These are phyloP conservation scores for Bipolaris cookei DNA, from an alignment of 2,329 filamentous ascomycete genomes.

Conservation along the genomic window DNA sequence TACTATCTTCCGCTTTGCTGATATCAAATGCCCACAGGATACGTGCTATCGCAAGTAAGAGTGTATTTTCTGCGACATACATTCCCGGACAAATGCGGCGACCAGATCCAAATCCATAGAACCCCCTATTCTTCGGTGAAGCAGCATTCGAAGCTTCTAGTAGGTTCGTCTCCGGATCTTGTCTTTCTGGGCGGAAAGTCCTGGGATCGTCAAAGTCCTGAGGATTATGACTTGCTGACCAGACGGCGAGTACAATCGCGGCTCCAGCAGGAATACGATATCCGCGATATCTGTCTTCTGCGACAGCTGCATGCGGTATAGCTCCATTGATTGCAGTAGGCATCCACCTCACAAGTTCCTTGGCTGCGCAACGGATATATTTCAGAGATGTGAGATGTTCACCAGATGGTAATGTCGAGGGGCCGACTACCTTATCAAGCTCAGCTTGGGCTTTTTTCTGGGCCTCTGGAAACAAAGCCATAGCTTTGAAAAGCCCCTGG, in stretches of 20 bases:
- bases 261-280: slow-evolving; percentile 44
- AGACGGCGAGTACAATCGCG: slow-evolving; percentile 41
- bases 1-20: background rate
- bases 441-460: background rate
- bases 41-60: slow-evolving; percentile 35
- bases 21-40: slow-evolving; percentile 45
- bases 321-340: slow-evolving; percentile 17
- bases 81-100: slow-evolving; percentile 47
- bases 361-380: slow-evolving; percentile 32
- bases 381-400: slow-evolving; percentile 23
- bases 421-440: background rate
- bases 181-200: slow-evolving; percentile 30
- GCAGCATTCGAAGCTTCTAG: slow-evolving; percentile 17
- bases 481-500: slow-evolving; percentile 1
- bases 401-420: background rate
- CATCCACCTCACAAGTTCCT: slow-evolving; percentile 25
- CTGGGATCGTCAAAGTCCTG: slow-evolving; percentile 22
- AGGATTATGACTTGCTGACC: slow-evolving; percentile 28
- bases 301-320: slow-evolving; percentile 11
- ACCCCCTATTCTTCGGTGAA: slow-evolving; percentile 32
- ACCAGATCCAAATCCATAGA: slow-evolving; percentile 48
- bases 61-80: slow-evolving; percentile 39
- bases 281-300: slow-evolving; percentile 12
- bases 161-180: slow-evolving; percentile 17
- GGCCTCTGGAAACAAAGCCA: background rate